Evolutionary conservation across 192 early-diverging fungal species (phyloP).

Genomic region (Backusella luteola): DNA sequence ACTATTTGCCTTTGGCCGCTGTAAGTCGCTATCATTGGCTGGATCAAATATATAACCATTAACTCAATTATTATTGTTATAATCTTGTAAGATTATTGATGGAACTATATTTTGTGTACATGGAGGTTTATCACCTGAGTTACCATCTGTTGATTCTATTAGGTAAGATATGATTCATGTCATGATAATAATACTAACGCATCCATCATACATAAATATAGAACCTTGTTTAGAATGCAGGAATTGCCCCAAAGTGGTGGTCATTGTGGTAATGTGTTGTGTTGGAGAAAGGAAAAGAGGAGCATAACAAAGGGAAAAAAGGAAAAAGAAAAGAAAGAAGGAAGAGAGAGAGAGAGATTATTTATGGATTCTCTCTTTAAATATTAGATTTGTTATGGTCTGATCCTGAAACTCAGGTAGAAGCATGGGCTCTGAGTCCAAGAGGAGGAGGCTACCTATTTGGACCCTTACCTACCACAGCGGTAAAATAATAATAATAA

Average conservation of each 20-base stretch:
- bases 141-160: slow-evolving; percentile 86
- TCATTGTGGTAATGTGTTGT: slow-evolving; percentile 55
- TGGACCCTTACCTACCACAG: slow-evolving; percentile 32
- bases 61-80: neutral
- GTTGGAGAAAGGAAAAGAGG: neutral
- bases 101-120: slow-evolving; percentile 88
- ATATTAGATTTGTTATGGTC: slow-evolving; percentile 38
- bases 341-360: neutral
- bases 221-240: slow-evolving; percentile 83
- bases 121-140: slow-evolving; percentile 89
- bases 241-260: slow-evolving; percentile 90
- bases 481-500: slow-evolving; percentile 21
- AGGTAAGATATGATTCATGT: slow-evolving; percentile 30
- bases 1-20: slow-evolving; percentile 88
- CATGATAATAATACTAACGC: neutral
- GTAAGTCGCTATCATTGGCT: slow-evolving; percentile 45
- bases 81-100: slow-evolving; percentile 70
- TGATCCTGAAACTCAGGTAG: slow-evolving; percentile 38
- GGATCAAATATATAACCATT: too few relatives aligned
- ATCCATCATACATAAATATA: slow-evolving; percentile 4
- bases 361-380: neutral
- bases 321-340: neutral
- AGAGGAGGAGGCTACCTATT: slow-evolving; percentile 38
- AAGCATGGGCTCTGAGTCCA: slow-evolving; percentile 39
- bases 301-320: neutral